These are phyloP conservation scores for Pyracantha coccinea DNA, from an alignment of 331 rosid species.

Conservation along the genomic window DNA sequence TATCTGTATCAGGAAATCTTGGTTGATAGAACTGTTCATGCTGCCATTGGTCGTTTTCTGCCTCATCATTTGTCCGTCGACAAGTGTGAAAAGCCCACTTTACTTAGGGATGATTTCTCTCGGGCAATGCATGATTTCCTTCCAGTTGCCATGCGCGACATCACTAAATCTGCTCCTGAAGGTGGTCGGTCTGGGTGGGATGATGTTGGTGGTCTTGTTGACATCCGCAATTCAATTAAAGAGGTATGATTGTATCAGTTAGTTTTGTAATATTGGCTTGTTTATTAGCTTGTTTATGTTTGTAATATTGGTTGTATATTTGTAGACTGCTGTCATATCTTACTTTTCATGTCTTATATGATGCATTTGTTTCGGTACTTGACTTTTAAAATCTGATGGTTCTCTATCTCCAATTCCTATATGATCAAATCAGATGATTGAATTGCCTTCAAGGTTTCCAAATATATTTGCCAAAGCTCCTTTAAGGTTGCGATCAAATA, in stretches of 20 bases:
- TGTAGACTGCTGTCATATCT: not conserved
- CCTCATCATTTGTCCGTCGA: conserved; percentile 31
- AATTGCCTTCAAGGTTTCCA: conserved; percentile 88
- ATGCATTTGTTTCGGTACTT: not conserved
- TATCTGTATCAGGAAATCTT: conserved; percentile 64
- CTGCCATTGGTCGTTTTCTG: conserved; percentile 74
- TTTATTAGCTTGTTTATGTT: not conserved
- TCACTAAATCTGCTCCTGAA: conserved; percentile 65
- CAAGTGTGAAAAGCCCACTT: conserved; percentile 46
- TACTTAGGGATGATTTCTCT: conserved; percentile 70
- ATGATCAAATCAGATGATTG: conserved; percentile 60
- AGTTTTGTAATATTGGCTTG: not conserved
- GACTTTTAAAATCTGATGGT: not conserved
- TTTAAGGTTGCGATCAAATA: conserved; percentile 85
- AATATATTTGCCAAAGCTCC: conserved; percentile 85
- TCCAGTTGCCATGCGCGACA: conserved; percentile 94
- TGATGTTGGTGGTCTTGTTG: conserved; percentile 90
- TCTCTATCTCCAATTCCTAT: not conserved
- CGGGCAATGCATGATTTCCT: conserved; percentile 86
- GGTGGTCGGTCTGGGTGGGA: conserved; percentile 93
- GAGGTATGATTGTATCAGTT: conserved; percentile 40
- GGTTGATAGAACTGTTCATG: conserved; percentile 90
- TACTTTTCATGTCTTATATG: not conserved
- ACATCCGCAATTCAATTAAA: conserved; percentile 67
- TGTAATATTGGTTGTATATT: not conserved